Conservation (phyloP, 306 rosid genomes). For the Benincasa hispida region DNA sequence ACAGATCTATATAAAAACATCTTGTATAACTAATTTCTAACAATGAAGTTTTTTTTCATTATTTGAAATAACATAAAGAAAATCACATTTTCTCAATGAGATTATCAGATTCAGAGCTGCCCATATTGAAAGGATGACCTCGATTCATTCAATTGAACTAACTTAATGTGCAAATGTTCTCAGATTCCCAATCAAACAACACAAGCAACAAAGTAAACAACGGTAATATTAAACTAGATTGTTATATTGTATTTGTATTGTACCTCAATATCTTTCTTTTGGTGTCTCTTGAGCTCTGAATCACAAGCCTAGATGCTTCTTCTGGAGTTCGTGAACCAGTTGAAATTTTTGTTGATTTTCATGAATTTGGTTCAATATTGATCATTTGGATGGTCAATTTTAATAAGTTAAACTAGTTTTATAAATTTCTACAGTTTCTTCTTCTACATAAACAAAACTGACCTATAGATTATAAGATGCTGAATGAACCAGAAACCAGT, state of each 20-base stretch:
- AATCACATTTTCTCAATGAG: neutral
- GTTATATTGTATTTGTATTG: too few species aligned
- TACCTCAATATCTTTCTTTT: slow-evolving; percentile 81
- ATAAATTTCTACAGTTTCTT: neutral
- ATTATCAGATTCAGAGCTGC: neutral
- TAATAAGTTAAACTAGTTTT: too few species aligned
- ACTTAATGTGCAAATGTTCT: neutral
- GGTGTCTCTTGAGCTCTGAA: slow-evolving; percentile 51
- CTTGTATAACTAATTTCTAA: too few species aligned
- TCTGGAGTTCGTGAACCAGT: slow-evolving; percentile 74
- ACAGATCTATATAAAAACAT: too few species aligned
- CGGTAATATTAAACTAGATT: too few species aligned
- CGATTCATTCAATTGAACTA: neutral
- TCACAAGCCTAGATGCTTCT: slow-evolving; percentile 63
- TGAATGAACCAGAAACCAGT: neutral
- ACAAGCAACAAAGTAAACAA: neutral
- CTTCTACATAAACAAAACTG: too few species aligned
- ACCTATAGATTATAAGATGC: too few species aligned
- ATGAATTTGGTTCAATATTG: too few species aligned
- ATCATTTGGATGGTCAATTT: neutral
- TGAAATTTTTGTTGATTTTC: too few species aligned
- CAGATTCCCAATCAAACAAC: neutral
- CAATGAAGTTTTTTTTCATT: too few species aligned
- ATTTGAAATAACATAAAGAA: too few species aligned
- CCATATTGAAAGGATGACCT: neutral